These are phyloP conservation scores for Candida silvicultrix DNA, from an alignment of 805 yeast species.

Conservation along the genomic window DNA sequence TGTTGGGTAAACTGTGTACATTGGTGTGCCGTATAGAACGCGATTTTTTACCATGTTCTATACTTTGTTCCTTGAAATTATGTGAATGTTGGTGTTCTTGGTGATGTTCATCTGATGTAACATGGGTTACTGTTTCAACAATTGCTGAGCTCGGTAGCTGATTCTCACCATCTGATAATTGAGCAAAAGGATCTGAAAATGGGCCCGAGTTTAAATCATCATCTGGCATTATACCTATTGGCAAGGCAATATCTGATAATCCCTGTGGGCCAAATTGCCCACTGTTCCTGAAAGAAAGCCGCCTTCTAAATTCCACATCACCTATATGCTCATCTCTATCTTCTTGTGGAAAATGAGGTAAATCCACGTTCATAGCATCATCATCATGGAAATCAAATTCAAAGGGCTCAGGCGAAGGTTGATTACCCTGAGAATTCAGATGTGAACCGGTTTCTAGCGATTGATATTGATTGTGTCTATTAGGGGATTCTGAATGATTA, in stretches of 20 bases:
- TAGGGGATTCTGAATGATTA: too few species aligned
- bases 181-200: neutral
- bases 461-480: too few species aligned
- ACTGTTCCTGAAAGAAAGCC: neutral
- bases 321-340: neutral
- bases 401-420: neutral
- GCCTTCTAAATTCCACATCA: neutral
- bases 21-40: neutral
- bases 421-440: neutral
- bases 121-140: too few species aligned
- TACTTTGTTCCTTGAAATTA: neutral
- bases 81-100: too few species aligned
- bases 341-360: neutral
- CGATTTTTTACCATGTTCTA: neutral
- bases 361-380: neutral
- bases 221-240: constrained; percentile 19
- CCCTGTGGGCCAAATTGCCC: neutral
- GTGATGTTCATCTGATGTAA: too few species aligned
- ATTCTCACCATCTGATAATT: neutral
- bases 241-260: constrained; percentile 20
- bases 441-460: neutral
- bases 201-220: constrained; percentile 2
- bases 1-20: neutral
- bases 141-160: neutral
- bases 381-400: constrained; percentile 1